Evolutionary conservation across 148 eudicot genomes (phyloP), one percentile per base, ranked within the genome.

Genomic region (Silene conica): DNA sequence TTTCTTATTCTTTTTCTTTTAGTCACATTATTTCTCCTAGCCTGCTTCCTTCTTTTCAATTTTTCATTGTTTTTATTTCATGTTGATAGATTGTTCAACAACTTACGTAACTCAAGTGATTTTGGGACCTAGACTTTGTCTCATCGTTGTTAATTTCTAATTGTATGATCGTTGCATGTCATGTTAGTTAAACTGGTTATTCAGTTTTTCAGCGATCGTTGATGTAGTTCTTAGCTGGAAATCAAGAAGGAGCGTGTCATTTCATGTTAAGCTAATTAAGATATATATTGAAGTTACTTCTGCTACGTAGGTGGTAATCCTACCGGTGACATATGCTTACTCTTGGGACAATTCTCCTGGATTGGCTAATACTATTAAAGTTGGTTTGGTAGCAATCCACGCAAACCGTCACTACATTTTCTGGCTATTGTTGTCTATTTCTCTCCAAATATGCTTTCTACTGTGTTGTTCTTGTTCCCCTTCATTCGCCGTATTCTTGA

Each of bases 281-380:
- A 76, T 96, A 87, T 84, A 85, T 96, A 72, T 77, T 92, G 69
- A 96, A 96, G 85, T 92, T 46, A 85, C 92, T 76, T 93, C 96
- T 80, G 99, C 96, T 76, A 92, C 91, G n/a, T 96, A 97, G 99
- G 97, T 92, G 74, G 81, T 96, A 66, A 63, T 96, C 72, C 79
- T 96, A 55, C 97, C 99, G 5, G 90, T 96, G 71, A 85, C 97
- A 45, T 96, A 96, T 83, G 99, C 99, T 67, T 96, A 92, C 78
- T 83, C 95, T 45, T 87, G 89, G 91, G 87, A 88, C 45, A 83
- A 87, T 84, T 87, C 99, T 74, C 78, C 94, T 80, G 95, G 96
- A 68, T 85, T 96, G 64, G 94, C 96, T 68, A 92, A 90, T 83
- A 90, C 94, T 72, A 96, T 96, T 64, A 96, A 87, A 82, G 77